Percentiles rank a stretch among this genome's conserved stretches.
These are phyloP conservation scores for Trichosporon sp. DNA, from an alignment of 1,284 basidiomycete species.

Conservation along the genomic window DNA sequence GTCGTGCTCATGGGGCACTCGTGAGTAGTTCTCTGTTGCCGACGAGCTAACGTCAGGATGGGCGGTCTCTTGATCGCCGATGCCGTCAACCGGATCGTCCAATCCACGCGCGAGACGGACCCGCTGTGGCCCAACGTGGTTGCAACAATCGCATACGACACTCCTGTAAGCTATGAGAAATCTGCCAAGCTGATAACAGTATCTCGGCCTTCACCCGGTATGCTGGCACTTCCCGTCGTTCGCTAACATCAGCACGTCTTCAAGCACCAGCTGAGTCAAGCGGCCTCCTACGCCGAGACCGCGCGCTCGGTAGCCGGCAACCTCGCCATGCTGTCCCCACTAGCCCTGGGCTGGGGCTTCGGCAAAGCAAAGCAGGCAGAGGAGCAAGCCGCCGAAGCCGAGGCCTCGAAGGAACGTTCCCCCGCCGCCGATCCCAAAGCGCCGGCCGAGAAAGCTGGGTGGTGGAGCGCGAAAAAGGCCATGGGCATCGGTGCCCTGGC, in stretches of 20 bases:
- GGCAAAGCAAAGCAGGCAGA: constrained; percentile 38
- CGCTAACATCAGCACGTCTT: constrained; percentile 44
- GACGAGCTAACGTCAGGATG: constrained; percentile 65
- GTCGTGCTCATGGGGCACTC: constrained; percentile 90
- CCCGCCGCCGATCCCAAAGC: not conserved
- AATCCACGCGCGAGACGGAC: constrained; percentile 41
- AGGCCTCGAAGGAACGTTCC: not conserved
- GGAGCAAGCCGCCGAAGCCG: constrained; percentile 4
- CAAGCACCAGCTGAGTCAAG: constrained; percentile 79
- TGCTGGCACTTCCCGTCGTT: constrained; percentile 21
- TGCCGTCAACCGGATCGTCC: constrained; percentile 71
- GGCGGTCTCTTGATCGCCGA: constrained; percentile 86
- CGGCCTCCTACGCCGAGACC: constrained; percentile 69
- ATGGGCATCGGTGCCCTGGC: constrained; percentile 64
- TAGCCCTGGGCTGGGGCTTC: constrained; percentile 57
- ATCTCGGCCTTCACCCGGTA: constrained; percentile 78
- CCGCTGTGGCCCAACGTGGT: constrained; percentile 55
- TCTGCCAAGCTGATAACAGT: constrained; percentile 59
- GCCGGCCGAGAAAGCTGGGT: constrained; percentile 14
- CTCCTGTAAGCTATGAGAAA: constrained; percentile 64
- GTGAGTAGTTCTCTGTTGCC: constrained; percentile 56
- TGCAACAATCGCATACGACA: constrained; percentile 69
- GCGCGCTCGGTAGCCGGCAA: constrained; percentile 63
- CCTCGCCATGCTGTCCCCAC: constrained; percentile 63
- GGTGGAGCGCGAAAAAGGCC: constrained; percentile 33